Base-by-base conservation (phyloP, 768 basidiomycete genomes). In the Agaricus subrufescens region DNA sequence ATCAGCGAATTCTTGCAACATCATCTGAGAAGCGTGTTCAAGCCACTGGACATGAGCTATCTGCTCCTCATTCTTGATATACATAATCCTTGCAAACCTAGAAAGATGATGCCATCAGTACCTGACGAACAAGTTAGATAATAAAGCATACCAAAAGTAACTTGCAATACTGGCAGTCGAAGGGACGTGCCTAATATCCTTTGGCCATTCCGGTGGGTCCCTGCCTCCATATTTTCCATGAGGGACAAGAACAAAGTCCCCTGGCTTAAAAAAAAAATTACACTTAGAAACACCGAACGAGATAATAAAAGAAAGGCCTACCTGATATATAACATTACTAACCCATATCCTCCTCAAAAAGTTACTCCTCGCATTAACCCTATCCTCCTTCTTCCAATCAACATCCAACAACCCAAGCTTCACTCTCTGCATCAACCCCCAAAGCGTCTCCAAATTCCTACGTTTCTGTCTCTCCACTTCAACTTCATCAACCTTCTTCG, bases 31-130 rank as follows among this genome's bases (percentile, higher is more conserved):
- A 0, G 83, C 80, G 62, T 92, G 90, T 52, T 87, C 79, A 29
- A 87, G 80, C 89, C 89, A 93, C 34, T 83, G 87, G 9, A 88
- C 68, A 66, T 93, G 91, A 0, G 80, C 78, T 1, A 56, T 67
- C 52, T 75, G 68, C 4, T 69, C 57, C 14, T 73, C 67, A 34
- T 72, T 69, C 14, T 76, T 66, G 54, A 90, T 77, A 50, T 74
- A 79, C 0, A 84, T 64, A 26, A 92, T 83, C 61, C 75, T 75
- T 0, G 76, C 88, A 67, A 91, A 90, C 88, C 89, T 91, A 60
- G 14, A 45, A 1, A 29, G 50, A 58, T 15, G 26, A 25, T 15
- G 49, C n/a, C 29, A 43, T 37, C 15, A 38, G 9, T 10, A 23
- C 14, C n/a, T 2, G 27, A 38, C 19, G 19, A 44, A 23, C 49